Percentiles rank a stretch among this genome's conserved stretches.
These are phyloP conservation scores for Polytrichum commune DNA, from an alignment of 225 moss, liverwort and hornwort species.

Conservation along the genomic window DNA sequence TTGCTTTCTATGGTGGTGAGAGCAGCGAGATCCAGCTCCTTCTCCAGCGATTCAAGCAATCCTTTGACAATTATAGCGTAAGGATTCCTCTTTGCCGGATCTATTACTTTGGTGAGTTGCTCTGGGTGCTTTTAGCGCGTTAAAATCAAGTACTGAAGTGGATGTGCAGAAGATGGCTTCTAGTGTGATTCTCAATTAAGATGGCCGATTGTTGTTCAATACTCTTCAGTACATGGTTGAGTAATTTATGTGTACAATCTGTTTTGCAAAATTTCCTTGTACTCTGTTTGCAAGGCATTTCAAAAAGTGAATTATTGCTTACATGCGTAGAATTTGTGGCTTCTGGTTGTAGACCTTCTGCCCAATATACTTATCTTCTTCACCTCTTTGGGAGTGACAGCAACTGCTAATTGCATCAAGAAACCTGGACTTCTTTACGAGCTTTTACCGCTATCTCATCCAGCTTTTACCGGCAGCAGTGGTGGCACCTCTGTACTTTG, in stretches of 20 bases:
- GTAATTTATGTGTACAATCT: no score
- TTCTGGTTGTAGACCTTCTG: constrained; percentile 17
- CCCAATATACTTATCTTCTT: constrained; percentile 12
- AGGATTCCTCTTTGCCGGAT: constrained; percentile 55
- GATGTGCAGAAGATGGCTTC: no score
- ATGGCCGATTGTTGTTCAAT: no score
- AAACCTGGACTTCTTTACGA: constrained; percentile 97
- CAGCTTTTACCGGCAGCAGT: constrained; percentile 97
- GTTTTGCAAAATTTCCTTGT: no score
- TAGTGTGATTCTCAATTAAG: no score
- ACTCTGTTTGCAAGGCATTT: neutral
- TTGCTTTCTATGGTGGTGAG: constrained; percentile 93
- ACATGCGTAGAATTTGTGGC: neutral
- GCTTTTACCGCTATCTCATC: constrained; percentile 95
- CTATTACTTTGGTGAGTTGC: constrained; percentile 4
- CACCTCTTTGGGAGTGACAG: constrained; percentile 45
- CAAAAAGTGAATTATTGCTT: no score
- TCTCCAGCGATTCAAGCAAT: constrained; percentile 67
- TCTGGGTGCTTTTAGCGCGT: neutral
- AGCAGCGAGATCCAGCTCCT: constrained; percentile 75
- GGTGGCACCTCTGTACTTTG: constrained; percentile 89
- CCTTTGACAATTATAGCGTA: constrained; percentile 91
- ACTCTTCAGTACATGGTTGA: no score
- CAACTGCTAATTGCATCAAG: constrained; percentile 80
- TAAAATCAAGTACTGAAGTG: no score